Conservation (phyloP, 2,329 filamentous ascomycete species). For the Neofusicoccum cordaticola region DNA sequence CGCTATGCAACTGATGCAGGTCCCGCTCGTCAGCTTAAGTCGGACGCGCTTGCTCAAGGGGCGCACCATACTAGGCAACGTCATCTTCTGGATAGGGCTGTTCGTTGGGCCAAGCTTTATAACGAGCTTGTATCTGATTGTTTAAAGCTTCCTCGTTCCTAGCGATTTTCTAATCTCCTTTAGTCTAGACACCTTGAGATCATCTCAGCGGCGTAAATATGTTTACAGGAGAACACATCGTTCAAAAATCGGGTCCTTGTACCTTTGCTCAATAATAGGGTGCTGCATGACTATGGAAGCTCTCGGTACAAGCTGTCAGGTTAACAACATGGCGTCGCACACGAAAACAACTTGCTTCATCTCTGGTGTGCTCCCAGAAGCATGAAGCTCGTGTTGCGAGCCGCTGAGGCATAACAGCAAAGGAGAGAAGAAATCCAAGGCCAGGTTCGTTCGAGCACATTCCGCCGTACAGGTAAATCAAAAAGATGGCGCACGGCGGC, state of each 20-base stretch:
- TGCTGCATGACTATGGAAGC: no score
- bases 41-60: slow-evolving; percentile 65
- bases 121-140: slow-evolving; percentile 51
- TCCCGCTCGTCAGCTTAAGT: slow-evolving; percentile 67
- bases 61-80: slow-evolving; percentile 64
- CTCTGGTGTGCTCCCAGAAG: neutral
- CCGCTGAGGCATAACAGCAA: no score
- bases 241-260: no score
- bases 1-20: slow-evolving; percentile 69
- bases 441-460: no score
- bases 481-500: no score
- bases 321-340: neutral
- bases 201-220: neutral
- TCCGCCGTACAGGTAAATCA: no score
- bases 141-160: slow-evolving; percentile 25
- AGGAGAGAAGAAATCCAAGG: no score
- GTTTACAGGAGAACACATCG: no score
- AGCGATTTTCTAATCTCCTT: neutral
- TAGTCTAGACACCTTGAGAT: neutral
- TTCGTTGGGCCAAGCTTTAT: slow-evolving; percentile 70
- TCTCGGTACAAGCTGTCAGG: no score
- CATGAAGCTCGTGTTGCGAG: neutral
- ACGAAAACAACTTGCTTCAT: neutral
- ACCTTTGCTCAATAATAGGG: no score
- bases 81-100: slow-evolving; percentile 77